Percentiles rank a stretch among this genome's conserved stretches.
These are phyloP conservation scores for Corylus avellana DNA, from an alignment of 306 rosid species.

Conservation along the genomic window DNA sequence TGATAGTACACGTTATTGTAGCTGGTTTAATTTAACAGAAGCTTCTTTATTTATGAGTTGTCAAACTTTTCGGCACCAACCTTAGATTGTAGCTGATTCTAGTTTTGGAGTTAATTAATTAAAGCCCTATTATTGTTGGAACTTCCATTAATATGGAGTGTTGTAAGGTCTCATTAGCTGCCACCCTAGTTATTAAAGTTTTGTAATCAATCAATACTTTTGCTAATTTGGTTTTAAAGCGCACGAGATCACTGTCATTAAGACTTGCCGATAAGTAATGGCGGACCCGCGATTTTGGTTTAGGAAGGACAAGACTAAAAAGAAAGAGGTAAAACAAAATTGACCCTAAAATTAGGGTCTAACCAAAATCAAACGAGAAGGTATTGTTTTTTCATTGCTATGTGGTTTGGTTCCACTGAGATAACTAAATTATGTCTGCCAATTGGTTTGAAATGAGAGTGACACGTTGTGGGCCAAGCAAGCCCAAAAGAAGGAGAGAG, in stretches of 20 bases:
- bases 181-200: neutral
- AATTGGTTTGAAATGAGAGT: conserved; percentile 34
- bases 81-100: neutral
- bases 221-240: neutral
- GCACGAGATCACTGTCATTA: neutral
- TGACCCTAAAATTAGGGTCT: too few relatives aligned
- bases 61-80: neutral
- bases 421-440: conserved; percentile 23
- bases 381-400: neutral
- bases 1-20: neutral
- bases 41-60: too few relatives aligned
- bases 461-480: conserved; percentile 37
- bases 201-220: neutral
- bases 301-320: too few relatives aligned
- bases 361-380: too few relatives aligned
- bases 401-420: conserved; percentile 19
- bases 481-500: neutral
- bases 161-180: neutral
- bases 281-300: too few relatives aligned
- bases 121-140: neutral
- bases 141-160: neutral
- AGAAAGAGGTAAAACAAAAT: too few relatives aligned
- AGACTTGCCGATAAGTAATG: neutral
- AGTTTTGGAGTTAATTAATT: neutral
- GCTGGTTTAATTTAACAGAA: neutral